Evolutionary conservation across 176 grass and related monocot species (phyloP), one percentile per base, ranked within the genome.

Genomic region (Raddia distichophylla): DNA sequence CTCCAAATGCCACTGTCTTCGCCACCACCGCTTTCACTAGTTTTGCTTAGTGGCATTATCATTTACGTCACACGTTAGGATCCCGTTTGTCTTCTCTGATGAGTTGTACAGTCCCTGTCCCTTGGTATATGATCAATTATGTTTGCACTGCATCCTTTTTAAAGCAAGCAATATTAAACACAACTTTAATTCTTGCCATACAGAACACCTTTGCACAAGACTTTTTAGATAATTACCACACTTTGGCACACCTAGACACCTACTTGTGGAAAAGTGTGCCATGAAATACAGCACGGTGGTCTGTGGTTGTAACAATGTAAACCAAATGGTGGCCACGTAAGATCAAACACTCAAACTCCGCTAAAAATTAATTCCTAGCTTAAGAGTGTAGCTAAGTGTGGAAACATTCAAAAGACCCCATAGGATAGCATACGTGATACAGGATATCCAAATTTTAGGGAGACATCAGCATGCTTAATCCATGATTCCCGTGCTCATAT

Each of bases 101-200:
- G 27, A 27, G 27, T 27, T 27, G 27, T 27, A 19, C 46, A 63
- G 52, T 75, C 35, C 46, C 58, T n/a, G 18, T 6, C 8, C 15
- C 15, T 48, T 84, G n/a, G 43, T 40, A 78, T 40, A 18, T 32
- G 43, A 79, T 67, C 18, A 65, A 59, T 66, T 40, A 57, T 60
- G 3, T 70, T 59, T 78, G 37, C n/a, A 42, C 10, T 68, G n/a
- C n/a, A 60, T 17, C 17, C 32, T 69, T 79, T 75, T 79, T 67
- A 61, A 75, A 37, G 19, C 2, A 69, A 67, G 11, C 8, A 53
- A 55, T 63, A 27, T 51, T 68, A 19, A 60, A 34, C 46, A 55
- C 5, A 54, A 74, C 5, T 3, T 18, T 58, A 57, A 64, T 55
- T 65, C 32, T 57, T 35, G 44, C 35, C 8, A 19, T 53, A 19